Evolutionary conservation across 164 flowering plant species (phyloP).

Genomic region (Cinnamomum chago): DNA sequence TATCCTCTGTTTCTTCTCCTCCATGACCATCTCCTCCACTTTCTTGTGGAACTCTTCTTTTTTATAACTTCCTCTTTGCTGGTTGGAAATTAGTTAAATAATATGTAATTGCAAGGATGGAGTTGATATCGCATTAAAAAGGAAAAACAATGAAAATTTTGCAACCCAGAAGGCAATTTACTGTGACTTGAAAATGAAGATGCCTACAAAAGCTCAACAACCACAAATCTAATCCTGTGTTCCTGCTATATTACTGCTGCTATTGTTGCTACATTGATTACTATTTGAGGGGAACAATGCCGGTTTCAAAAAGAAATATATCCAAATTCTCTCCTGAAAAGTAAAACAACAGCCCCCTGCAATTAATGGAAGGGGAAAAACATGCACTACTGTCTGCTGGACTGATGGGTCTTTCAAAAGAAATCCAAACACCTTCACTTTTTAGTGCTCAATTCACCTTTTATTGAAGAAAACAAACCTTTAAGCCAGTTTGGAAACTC

Average conservation of each 20-base stretch:
- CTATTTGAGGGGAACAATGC: background rate
- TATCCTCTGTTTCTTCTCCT: constrained; percentile 71
- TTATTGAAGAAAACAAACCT: too few relatives aligned
- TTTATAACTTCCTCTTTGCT: constrained; percentile 82
- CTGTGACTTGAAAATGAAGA: background rate
- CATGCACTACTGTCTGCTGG: too few relatives aligned
- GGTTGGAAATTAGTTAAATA: constrained; percentile 2
- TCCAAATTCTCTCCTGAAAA: background rate
- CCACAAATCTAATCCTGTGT: background rate
- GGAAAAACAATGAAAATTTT: background rate
- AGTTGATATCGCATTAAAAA: background rate
- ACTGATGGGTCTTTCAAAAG: too few relatives aligned
- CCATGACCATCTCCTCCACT: constrained; percentile 59
- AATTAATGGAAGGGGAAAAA: too few relatives aligned
- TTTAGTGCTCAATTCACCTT: too few relatives aligned
- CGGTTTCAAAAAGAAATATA: too few relatives aligned
- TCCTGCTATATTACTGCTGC: background rate
- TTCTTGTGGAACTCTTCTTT: constrained; percentile 79
- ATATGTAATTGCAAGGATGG: background rate
- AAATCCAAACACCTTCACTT: too few relatives aligned
- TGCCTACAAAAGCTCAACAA: background rate
- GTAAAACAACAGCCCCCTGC: background rate
- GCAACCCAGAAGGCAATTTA: background rate
- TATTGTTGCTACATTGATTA: background rate
- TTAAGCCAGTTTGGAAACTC: too few relatives aligned